A percentile compares a stretch with the other conserved stretches of the same genome.
phyloP scores from a whole-genome alignment of 768 basidiomycete species.

The Mycena crocata region DNA sequence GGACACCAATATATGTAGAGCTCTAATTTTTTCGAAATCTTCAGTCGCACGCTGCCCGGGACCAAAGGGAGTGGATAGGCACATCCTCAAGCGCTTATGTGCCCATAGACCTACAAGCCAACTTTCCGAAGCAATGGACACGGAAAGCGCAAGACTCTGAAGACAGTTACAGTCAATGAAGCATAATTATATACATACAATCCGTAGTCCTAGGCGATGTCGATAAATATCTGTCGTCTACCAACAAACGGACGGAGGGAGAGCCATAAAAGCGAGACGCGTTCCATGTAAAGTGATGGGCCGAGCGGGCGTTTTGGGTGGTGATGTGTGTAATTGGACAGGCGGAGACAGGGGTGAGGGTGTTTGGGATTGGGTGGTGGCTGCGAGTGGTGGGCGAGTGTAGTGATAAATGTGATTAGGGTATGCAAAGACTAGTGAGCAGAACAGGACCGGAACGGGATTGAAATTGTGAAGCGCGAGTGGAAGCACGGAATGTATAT shows the following conservation, averaged over 20 bases:
- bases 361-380: not conserved
- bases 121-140: too few relatives aligned
- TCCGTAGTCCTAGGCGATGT: constrained; percentile 28
- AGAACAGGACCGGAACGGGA: not conserved
- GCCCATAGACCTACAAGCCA: too few relatives aligned
- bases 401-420: constrained; percentile 25
- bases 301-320: constrained; percentile 8
- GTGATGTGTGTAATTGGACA: not conserved
- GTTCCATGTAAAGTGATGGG: not conserved
- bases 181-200: constrained; percentile 34
- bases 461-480: constrained; percentile 3
- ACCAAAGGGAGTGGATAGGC: too few relatives aligned
- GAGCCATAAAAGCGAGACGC: not conserved
- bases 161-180: too few relatives aligned
- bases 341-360: not conserved
- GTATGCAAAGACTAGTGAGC: constrained; percentile 19
- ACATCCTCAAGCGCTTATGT: too few relatives aligned
- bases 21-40: too few relatives aligned
- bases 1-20: too few relatives aligned
- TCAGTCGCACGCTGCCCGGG: too few relatives aligned
- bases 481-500: not conserved
- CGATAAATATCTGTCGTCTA: constrained; percentile 30
- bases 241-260: constrained; percentile 26
- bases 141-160: too few relatives aligned
- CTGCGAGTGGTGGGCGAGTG: not conserved